Conservation (phyloP, 2,329 filamentous ascomycete species). For the Colletotrichum endophyticum region DNA sequence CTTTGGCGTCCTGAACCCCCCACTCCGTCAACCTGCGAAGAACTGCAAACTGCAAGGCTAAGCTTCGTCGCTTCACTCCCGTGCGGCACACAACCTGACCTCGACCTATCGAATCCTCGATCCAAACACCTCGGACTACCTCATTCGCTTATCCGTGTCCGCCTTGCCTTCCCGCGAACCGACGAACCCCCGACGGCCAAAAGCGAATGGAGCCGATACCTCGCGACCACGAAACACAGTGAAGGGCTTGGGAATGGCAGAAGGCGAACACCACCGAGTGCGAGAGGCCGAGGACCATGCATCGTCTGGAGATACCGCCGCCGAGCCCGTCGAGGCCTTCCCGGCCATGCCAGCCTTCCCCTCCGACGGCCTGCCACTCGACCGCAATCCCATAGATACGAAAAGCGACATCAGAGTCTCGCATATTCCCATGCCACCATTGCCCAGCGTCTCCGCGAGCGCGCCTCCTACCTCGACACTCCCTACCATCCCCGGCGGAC, state of each 20-base stretch:
- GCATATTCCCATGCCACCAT: slow-evolving; percentile 13
- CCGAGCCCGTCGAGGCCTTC: slow-evolving; percentile 8
- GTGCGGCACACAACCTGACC: neutral
- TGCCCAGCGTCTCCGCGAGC: slow-evolving; percentile 8
- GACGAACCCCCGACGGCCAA: neutral
- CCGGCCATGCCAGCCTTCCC: slow-evolving; percentile 10
- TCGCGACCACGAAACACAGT: neutral
- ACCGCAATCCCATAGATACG: neutral
- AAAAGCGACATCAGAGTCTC: slow-evolving; percentile 13
- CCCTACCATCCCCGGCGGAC: slow-evolving; percentile 16
- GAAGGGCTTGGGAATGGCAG: slow-evolving; percentile 18
- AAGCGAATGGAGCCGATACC: slow-evolving; percentile 14
- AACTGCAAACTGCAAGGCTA: slow-evolving; percentile 17
- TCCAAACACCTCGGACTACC: neutral
- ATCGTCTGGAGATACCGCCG: neutral
- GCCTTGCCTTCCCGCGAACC: neutral
- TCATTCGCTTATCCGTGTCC: neutral
- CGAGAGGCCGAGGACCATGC: slow-evolving; percentile 8
- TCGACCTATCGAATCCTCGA: neutral
- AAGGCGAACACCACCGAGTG: neutral
- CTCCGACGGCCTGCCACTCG: neutral
- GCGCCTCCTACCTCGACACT: slow-evolving; percentile 20
- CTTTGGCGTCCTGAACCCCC: neutral
- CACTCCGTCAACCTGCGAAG: neutral
- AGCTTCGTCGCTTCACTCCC: neutral